Base-by-base conservation (phyloP, 1,139 yeast species). In the Kodamaea sp. region DNA sequence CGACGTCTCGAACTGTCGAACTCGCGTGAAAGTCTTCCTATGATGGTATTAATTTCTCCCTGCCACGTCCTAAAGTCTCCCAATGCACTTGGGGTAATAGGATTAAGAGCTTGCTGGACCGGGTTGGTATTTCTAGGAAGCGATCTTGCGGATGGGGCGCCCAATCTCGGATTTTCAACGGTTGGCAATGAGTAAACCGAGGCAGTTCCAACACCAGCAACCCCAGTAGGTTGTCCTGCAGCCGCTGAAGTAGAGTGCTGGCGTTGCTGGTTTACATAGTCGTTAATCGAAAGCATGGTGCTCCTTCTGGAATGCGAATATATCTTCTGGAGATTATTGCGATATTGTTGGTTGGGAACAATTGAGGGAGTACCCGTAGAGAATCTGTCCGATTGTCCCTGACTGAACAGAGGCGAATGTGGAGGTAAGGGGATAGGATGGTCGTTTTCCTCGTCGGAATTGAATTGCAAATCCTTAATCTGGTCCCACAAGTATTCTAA, bases 401-500 rank as follows among this genome's bases (percentile, higher is more conserved):
- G 66, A 28, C 66, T 58, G 35, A 66, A 55, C 60, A 59, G 63
- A 1, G 72, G 73, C 1, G 71, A 63, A 30, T 55, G 59, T n/a
- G 62, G 48, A 4, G 70, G 72, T 25, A 63, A 48, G 5, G 62
- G 61, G 24, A 58, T 43, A 15, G 41, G 41, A 27, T 41, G 43
- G 22, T 48, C 51, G 11, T 31, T 34, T 15, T 63, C 66, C 8
- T 64, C 70, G 19, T 64, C 69, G 18, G 61, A 56, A 13, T 46
- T 39, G 38, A 56, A 59, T 23, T 60, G 67, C 15, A 78, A 51
- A 51, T 80, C 83, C 49, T 78, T 80, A 35, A 84, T 78, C 53
- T 82, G 89, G 50, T 80, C 83, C 90, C 92, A 84, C 27, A 83
- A 62, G 47, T 73, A 78, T 49, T 83, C 88, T 48, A 84, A 66